Percentiles rank a stretch among this genome's conserved stretches.
These are phyloP conservation scores for Coemansia sp. DNA, from an alignment of 192 early-diverging fungal species.

Conservation along the genomic window DNA sequence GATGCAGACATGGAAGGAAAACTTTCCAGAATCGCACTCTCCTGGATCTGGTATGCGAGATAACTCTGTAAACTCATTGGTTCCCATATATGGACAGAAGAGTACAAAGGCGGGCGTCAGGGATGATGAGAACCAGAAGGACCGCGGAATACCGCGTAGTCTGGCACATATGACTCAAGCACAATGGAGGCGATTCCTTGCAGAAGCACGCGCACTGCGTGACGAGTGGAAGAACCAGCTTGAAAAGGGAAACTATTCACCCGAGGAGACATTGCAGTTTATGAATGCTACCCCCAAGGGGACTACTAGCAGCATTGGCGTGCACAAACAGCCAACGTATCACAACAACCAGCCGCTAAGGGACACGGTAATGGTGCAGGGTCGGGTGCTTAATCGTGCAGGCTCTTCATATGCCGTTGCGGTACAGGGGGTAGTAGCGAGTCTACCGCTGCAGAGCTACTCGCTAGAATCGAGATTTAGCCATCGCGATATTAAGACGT, in stretches of 20 bases:
- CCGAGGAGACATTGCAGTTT: slow-evolving; percentile 43
- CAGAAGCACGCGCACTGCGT: slow-evolving; percentile 54
- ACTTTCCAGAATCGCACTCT: slow-evolving; percentile 62
- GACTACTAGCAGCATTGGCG: slow-evolving; percentile 32
- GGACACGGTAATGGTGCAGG: slow-evolving; percentile 56
- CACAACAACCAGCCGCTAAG: slow-evolving; percentile 43
- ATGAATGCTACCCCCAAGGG: slow-evolving; percentile 36
- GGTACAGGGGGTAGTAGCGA: slow-evolving; percentile 63
- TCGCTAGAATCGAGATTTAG: slow-evolving; percentile 30
- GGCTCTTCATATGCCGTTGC: slow-evolving; percentile 58
- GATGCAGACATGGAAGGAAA: slow-evolving; percentile 69
- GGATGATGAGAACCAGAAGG: neutral
- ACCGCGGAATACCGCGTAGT: slow-evolving; percentile 45
- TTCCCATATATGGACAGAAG: neutral
- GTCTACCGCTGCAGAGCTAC: slow-evolving; percentile 38
- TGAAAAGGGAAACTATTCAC: slow-evolving; percentile 33
- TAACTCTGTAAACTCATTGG: neutral
- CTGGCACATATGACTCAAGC: slow-evolving; percentile 57
- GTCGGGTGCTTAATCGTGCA: slow-evolving; percentile 60
- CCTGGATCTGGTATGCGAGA: slow-evolving; percentile 18
- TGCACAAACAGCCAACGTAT: slow-evolving; percentile 59
- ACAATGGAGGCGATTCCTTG: slow-evolving; percentile 64
- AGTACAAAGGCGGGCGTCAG: neutral
- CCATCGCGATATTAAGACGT: slow-evolving; percentile 55
- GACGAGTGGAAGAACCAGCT: slow-evolving; percentile 56